Evolutionary conservation across 2,329 filamentous ascomycete genomes (phyloP), one percentile per base, ranked within the genome.

Genomic region (Stagonosporopsis chrysanthemi): DNA sequence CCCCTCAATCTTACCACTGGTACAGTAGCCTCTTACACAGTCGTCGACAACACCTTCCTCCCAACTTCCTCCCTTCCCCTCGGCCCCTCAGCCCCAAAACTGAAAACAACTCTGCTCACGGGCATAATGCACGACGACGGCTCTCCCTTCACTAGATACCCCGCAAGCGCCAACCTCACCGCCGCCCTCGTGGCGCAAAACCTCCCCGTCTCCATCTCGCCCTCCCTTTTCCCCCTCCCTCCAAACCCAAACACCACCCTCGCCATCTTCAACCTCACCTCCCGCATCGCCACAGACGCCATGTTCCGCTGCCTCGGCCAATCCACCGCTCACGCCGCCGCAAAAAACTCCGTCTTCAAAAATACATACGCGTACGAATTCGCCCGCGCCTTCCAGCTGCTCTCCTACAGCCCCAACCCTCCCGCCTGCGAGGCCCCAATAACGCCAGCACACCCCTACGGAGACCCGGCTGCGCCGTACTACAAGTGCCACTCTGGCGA

Each of bases 351-450:
- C 36, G 48, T 71, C 11, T 75, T 74, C 56, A 58, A 61, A 0
- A 42, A 39, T 1, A 51, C 65, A 2, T 75, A 67, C 44, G 63
- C 62, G 7, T 76, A 75, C 50, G 71, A 74, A 48, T 71, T 76
- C 55, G 64, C 72, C 52, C 68, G 72, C 40, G 62, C 56, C n/a
- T 73, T 71, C 39, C 71, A 73, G 41, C 60, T 72, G 15, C 46
- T 46, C 2, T 63, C 63, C 28, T 74, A 61, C 56, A 64, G 60
- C 31, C 71, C 71, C 2, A 75, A 75, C 40, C 55, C 64, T 12
- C 69, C 67, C 1, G 65, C 65, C 8, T 83, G 81, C 53, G 65
- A 70, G 23, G 67, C 72, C 4, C 71, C 73, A 1, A 43, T 36
- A 14, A 64, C 67, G 4, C 24, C 65, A 3, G 50, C 33, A 2